A percentile compares a stretch with the other conserved stretches of the same genome.
phyloP scores from a whole-genome alignment of 1,284 basidiomycete species.

The Neotropicomus parvogracilis region DNA sequence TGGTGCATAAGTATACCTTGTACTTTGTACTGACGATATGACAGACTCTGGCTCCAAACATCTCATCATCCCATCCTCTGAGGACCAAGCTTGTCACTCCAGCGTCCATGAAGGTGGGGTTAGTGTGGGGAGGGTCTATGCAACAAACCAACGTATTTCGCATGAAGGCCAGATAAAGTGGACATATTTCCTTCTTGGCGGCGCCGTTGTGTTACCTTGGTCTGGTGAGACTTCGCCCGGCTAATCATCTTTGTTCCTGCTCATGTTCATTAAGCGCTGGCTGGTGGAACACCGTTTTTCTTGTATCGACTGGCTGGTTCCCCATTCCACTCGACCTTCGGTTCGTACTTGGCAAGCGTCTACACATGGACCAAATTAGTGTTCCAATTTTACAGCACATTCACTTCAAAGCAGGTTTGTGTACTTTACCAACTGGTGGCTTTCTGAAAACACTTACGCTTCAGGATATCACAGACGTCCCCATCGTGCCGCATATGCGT shows the following conservation, averaged over 20 bases:
- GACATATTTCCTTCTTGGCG: conserved; percentile 8
- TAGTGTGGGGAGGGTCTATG: not conserved
- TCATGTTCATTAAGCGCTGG: not conserved
- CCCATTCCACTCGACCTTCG: conserved; percentile 5
- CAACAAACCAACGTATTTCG: not conserved
- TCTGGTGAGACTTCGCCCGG: not conserved
- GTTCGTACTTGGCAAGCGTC: conserved; percentile 2
- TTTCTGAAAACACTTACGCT: not conserved
- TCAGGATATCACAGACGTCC: not conserved
- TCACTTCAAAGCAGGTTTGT: conserved; percentile 8
- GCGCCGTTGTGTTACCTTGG: conserved; percentile 7
- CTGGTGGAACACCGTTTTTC: conserved; percentile 6
- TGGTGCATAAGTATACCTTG: not conserved
- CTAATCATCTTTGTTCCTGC: not conserved
- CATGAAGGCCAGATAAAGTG: not conserved
- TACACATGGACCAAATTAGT: conserved; percentile 8
- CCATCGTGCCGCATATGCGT: not conserved
- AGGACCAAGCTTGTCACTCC: not conserved
- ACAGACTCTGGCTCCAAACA: not conserved
- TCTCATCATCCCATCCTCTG: not conserved
- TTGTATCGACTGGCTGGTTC: conserved; percentile 4
- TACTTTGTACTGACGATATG: not conserved
- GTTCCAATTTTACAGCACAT: conserved; percentile 5
- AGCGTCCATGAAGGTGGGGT: not conserved
- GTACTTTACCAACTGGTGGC: no score